Conservation (phyloP, 768 basidiomycete genomes). For the Tylopilus cervinicoccineus region DNA sequence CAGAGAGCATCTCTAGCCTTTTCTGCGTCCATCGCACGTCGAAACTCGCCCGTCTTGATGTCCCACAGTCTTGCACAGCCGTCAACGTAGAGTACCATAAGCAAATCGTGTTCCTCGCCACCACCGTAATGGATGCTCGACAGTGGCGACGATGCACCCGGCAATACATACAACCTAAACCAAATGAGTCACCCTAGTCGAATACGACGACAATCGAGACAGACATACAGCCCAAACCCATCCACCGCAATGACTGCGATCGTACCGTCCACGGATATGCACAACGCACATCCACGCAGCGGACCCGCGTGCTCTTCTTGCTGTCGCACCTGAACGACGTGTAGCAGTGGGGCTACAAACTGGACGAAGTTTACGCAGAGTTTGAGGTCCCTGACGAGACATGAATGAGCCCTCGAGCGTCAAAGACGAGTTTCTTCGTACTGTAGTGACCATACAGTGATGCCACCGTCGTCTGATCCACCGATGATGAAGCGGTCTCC, state of each 20-base stretch:
- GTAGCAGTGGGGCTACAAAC: conserved; percentile 61
- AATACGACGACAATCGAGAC: background rate
- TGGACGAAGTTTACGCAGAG: conserved; percentile 68
- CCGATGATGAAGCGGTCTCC: conserved; percentile 64
- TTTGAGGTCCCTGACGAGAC: conserved; percentile 49
- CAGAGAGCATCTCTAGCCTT: conserved; percentile 73
- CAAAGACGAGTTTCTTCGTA: conserved; percentile 30
- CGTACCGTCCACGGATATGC: conserved; percentile 75
- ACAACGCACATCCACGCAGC: conserved; percentile 65
- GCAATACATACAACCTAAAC: conserved; percentile 71
- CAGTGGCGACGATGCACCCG: conserved; percentile 72
- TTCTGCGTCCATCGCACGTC: conserved; percentile 73
- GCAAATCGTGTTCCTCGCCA: conserved; percentile 45
- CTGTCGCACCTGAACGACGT: conserved; percentile 50
- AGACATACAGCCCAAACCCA: conserved; percentile 71
- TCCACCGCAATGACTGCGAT: conserved; percentile 75
- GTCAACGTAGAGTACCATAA: conserved; percentile 73
- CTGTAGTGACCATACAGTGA: conserved; percentile 70
- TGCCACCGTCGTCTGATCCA: conserved; percentile 74
- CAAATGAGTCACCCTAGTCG: background rate
- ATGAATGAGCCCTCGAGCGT: background rate
- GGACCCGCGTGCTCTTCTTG: conserved; percentile 49
- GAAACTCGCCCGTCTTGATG: conserved; percentile 73
- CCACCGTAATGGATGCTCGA: conserved; percentile 58
- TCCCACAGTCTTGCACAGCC: conserved; percentile 87